These are phyloP conservation scores for Lasiosphaeriaceae sp. DNA, from an alignment of 495 filamentous ascomycete species.

Conservation along the genomic window DNA sequence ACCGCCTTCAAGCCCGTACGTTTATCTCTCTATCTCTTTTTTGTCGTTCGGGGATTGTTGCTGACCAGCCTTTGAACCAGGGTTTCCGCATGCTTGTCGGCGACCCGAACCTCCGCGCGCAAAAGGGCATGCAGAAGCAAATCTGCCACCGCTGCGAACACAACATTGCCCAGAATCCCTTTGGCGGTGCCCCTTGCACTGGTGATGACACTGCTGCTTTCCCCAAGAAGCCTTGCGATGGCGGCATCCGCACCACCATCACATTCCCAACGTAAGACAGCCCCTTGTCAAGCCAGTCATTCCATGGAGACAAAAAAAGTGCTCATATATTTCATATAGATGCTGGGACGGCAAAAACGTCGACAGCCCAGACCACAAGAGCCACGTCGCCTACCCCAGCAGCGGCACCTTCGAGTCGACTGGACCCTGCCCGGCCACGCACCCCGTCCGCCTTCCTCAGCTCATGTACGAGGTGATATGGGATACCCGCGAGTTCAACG, in stretches of 20 bases:
- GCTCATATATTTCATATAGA: not conserved
- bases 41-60: not conserved
- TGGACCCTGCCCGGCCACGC: slow-evolving; percentile 40
- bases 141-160: slow-evolving; percentile 48
- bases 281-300: too few species aligned
- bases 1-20: slow-evolving; percentile 45
- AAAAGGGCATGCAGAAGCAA: slow-evolving; percentile 32
- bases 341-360: slow-evolving; percentile 55
- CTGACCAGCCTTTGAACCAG: not conserved
- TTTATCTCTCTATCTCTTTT: not conserved
- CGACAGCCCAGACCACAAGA: slow-evolving; percentile 49
- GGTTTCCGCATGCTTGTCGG: slow-evolving; percentile 45
- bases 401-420: slow-evolving; percentile 36
- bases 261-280: slow-evolving; percentile 43
- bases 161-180: slow-evolving; percentile 45
- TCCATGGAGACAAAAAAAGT: too few species aligned
- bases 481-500: slow-evolving; percentile 43
- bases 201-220: slow-evolving; percentile 44
- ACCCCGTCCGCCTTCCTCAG: slow-evolving; percentile 43
- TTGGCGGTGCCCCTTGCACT: slow-evolving; percentile 50
- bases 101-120: slow-evolving; percentile 28
- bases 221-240: slow-evolving; percentile 37
- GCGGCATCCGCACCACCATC: slow-evolving; percentile 47
- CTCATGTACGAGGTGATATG: slow-evolving; percentile 50
- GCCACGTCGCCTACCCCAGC: slow-evolving; percentile 44